Base-by-base conservation (phyloP, 1,284 basidiomycete species). In the Heterobasidion occidentale region DNA sequence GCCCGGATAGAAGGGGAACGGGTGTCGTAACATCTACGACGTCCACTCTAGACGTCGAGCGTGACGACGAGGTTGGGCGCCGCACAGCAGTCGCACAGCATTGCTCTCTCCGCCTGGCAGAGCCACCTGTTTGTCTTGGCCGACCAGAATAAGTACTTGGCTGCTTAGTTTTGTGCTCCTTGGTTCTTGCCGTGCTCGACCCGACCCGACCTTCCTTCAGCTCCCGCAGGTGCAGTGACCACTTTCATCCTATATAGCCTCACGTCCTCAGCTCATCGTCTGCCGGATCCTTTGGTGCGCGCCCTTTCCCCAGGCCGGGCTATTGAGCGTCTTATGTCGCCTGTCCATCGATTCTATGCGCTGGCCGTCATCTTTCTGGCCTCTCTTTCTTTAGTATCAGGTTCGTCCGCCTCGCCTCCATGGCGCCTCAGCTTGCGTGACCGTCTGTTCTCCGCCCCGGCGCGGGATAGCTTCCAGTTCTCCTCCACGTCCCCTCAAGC, bases 401-500 rank as follows among this genome's bases (percentile, higher is more conserved):
- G 62, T 64, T 47, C 34, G 56, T 42, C 27, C 27, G 4, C 27
- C 27, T 27, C 27, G 27, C 27, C 27, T 27, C 27, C 27, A 27
- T 27, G 27, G 27, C 27, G 27, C 27, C 27, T 6, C n/a, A 9
- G n/a, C 36, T 45, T 47, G 19, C 33, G 12, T 27, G 34, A 19
- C 27, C 2, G 15, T n/a, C 15, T 50, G 15, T 14, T 42, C 38
- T 42, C 38, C 38, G 12, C 38, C 8, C 38, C 12, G 11, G 38
- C 38, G 38, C 38, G 12, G 12, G 38, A 42, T 42, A 19, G 46
- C 15, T 20, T 48, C 77, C 60, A 83, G 79, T 66, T 63, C 74
- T 42, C 74, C 77, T 46, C 76, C 77, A 53, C 68, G 78, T 56
- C 82, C 83, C 11, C 62, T 88, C 59, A 84, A 78, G 64, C 74